phyloP scores from a whole-genome alignment of 371 early-diverging fungal species.

The Mycotypha africana region DNA sequence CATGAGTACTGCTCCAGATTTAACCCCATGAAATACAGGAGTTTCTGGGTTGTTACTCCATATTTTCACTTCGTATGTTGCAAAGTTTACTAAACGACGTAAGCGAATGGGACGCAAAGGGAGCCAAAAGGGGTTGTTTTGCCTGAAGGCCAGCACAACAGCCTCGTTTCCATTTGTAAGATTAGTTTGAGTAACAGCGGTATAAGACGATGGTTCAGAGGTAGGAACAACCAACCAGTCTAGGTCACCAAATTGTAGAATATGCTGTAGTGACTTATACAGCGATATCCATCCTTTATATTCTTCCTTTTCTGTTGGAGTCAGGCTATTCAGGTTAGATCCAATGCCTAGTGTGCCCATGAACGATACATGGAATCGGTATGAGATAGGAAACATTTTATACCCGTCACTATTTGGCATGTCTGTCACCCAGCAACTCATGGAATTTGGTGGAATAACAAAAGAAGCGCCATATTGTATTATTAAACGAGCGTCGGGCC shows the following conservation, averaged over 20 bases:
- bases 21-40: slow-evolving; percentile 7
- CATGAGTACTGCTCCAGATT: slow-evolving; percentile 27
- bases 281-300: slow-evolving; percentile 25
- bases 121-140: slow-evolving; percentile 20
- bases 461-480: slow-evolving; percentile 37
- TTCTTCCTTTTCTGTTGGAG: slow-evolving; percentile 8
- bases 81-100: slow-evolving; percentile 6
- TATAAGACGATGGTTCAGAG: neutral
- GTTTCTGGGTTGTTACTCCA: slow-evolving; percentile 19
- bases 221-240: slow-evolving; percentile 27
- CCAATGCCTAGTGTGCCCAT: slow-evolving; percentile 36
- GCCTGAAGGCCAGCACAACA: slow-evolving; percentile 28
- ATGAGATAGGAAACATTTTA: slow-evolving; percentile 22
- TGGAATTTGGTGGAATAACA: slow-evolving; percentile 27
- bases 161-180: slow-evolving; percentile 9
- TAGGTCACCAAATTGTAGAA: slow-evolving; percentile 26
- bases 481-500: slow-evolving; percentile 32
- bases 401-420: slow-evolving; percentile 9
- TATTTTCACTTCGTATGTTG: slow-evolving; percentile 10
- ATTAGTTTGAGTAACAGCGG: slow-evolving; percentile 17
- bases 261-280: slow-evolving; percentile 24
- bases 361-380: slow-evolving; percentile 34
- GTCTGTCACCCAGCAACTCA: slow-evolving; percentile 37
- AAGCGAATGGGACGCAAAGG: slow-evolving; percentile 20
- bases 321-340: slow-evolving; percentile 13